Conservation (phyloP, 768 basidiomycete species). For the Podaxis sp. region DNA sequence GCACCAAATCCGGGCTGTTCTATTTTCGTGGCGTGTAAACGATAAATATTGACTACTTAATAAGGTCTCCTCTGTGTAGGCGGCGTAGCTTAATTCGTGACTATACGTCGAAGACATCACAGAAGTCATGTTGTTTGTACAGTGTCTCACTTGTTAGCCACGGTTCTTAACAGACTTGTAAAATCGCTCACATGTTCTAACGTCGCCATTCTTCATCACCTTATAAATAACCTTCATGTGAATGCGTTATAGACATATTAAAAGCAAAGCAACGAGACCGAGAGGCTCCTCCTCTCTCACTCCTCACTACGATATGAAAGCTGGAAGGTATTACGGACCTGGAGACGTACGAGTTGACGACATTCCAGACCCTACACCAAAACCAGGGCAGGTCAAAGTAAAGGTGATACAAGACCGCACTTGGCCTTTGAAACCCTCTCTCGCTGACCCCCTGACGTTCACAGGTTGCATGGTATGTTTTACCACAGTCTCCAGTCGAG, state of each 20-base stretch:
- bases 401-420: conserved; percentile 25
- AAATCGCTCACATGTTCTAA: neutral
- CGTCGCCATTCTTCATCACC: neutral
- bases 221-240: neutral
- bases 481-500: neutral
- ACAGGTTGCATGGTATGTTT: neutral
- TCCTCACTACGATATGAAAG: conserved; percentile 30
- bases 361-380: conserved; percentile 31
- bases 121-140: neutral
- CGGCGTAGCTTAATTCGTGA: too few relatives aligned
- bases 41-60: too few relatives aligned
- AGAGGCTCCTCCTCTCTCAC: neutral
- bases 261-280: neutral
- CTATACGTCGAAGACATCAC: too few relatives aligned
- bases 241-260: neutral
- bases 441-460: neutral
- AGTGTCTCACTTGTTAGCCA: neutral
- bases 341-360: conserved; percentile 40
- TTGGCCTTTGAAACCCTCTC: neutral
- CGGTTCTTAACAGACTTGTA: neutral
- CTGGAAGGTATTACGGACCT: conserved; percentile 40
- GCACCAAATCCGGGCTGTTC: too few relatives aligned
- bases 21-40: too few relatives aligned
- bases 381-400: conserved; percentile 37
- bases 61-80: too few relatives aligned